A percentile compares a stretch with the other conserved stretches of the same genome.
Conservation (phyloP, 1,139 yeast species). For the Saccharomyces hybrid region DNA sequence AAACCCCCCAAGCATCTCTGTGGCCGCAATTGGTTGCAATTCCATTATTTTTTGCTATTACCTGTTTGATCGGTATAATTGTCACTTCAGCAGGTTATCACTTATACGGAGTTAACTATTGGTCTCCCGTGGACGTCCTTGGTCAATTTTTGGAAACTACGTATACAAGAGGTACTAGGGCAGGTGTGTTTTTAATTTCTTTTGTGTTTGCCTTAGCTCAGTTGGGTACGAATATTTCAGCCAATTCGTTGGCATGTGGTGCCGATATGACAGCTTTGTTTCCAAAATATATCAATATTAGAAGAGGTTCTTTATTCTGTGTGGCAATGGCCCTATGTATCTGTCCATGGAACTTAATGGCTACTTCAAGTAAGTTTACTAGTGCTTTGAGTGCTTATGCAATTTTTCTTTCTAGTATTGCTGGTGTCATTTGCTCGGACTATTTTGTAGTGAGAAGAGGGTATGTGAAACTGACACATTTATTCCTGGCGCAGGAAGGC, state of each 20-base stretch:
- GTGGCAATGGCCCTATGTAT: constrained; percentile 68
- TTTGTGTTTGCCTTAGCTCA: constrained; percentile 76
- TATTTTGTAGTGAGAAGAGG: constrained; percentile 74
- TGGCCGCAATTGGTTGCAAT: constrained; percentile 54
- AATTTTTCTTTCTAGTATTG: constrained; percentile 76
- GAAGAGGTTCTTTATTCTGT: constrained; percentile 77
- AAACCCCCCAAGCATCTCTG: constrained; percentile 41
- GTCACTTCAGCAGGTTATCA: constrained; percentile 72
- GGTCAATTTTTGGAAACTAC: constrained; percentile 52
- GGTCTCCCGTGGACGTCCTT: constrained; percentile 81
- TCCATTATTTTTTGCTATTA: constrained; percentile 68
- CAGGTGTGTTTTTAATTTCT: constrained; percentile 76
- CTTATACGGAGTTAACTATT: constrained; percentile 60
- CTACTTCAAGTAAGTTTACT: constrained; percentile 69
- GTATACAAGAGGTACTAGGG: constrained; percentile 62
- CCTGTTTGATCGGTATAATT: constrained; percentile 77
- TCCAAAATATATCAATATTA: constrained; percentile 71
- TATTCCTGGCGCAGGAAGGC: constrained; percentile 43
- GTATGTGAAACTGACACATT: constrained; percentile 51
- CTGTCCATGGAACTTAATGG: constrained; percentile 82
- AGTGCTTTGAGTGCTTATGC: constrained; percentile 81
- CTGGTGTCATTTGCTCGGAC: constrained; percentile 75
- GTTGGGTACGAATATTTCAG: constrained; percentile 81
- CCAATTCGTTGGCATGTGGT: constrained; percentile 83
- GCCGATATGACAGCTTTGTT: constrained; percentile 80